phyloP scores from a whole-genome alignment of 768 basidiomycete genomes.

The Collybiopsis luxurians region DNA sequence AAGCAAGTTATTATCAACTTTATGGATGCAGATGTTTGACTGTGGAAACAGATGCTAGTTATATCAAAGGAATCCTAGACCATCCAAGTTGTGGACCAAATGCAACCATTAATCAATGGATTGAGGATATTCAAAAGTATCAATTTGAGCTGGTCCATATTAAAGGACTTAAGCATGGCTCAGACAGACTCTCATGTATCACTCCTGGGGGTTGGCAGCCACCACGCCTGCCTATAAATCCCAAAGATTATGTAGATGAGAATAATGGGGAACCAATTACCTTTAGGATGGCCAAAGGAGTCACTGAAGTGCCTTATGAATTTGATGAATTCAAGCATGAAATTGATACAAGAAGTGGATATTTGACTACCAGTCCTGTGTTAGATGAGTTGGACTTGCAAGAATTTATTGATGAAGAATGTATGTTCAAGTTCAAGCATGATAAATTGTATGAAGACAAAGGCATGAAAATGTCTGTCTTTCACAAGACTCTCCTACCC shows the following conservation, averaged over 20 bases:
- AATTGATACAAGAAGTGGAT: not conserved
- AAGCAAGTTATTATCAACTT: constrained; percentile 17
- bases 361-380: not conserved
- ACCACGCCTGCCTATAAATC: not conserved
- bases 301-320: constrained; percentile 10
- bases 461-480: not conserved
- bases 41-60: constrained; percentile 37
- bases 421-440: not conserved
- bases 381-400: not conserved
- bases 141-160: not conserved
- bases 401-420: not conserved
- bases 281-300: constrained; percentile 21
- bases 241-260: not conserved
- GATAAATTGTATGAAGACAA: not conserved
- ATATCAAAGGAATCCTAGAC: constrained; percentile 41
- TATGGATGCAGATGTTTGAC: constrained; percentile 24
- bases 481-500: not conserved
- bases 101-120: not conserved
- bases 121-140: not conserved
- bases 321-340: not conserved
- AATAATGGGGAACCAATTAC: constrained; percentile 19
- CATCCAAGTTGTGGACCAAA: constrained; percentile 17
- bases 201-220: not conserved
- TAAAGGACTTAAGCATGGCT: not conserved
- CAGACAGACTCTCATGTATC: not conserved